phyloP scores from a whole-genome alignment of 2,329 filamentous ascomycete genomes.

The Neodidymelliopsis sp. region DNA sequence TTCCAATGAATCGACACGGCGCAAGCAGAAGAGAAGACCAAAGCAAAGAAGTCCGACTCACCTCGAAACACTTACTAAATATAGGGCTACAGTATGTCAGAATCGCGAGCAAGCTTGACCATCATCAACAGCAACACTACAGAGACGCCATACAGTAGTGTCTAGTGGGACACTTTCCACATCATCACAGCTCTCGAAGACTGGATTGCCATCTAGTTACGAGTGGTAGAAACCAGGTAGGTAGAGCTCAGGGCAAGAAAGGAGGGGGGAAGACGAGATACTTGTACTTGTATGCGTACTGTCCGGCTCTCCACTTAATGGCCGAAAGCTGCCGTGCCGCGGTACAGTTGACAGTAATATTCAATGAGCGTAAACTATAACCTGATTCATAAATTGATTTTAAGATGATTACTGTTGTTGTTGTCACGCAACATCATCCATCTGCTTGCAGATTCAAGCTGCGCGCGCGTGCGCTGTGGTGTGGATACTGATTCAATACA shows the following conservation, averaged over 20 bases:
- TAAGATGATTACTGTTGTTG: conserved; percentile 1
- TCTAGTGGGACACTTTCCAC: too few species aligned
- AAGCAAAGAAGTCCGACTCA: too few species aligned
- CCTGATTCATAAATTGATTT: neutral
- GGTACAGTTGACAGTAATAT: neutral
- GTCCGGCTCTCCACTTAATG: conserved; percentile 18
- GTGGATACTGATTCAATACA: neutral
- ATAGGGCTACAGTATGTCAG: too few species aligned
- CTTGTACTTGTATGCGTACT: conserved; percentile 3
- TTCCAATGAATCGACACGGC: neutral
- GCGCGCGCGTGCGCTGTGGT: neutral
- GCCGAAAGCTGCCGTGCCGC: conserved; percentile 4
- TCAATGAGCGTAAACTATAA: neutral
- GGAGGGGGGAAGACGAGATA: too few species aligned
- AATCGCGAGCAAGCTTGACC: too few species aligned
- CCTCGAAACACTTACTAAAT: too few species aligned
- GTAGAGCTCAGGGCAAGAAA: too few species aligned
- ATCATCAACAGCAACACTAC: too few species aligned
- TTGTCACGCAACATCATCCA: neutral
- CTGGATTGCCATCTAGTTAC: too few species aligned
- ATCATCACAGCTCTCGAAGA: too few species aligned
- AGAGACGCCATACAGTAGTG: too few species aligned
- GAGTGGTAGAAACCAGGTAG: neutral
- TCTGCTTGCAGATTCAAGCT: conserved; percentile 1
- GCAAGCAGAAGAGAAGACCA: neutral